A percentile compares a stretch with the other conserved stretches of the same genome.
Evolutionary conservation across 2,329 filamentous ascomycete genomes (phyloP).

Genomic region (Fusarium luffae): DNA sequence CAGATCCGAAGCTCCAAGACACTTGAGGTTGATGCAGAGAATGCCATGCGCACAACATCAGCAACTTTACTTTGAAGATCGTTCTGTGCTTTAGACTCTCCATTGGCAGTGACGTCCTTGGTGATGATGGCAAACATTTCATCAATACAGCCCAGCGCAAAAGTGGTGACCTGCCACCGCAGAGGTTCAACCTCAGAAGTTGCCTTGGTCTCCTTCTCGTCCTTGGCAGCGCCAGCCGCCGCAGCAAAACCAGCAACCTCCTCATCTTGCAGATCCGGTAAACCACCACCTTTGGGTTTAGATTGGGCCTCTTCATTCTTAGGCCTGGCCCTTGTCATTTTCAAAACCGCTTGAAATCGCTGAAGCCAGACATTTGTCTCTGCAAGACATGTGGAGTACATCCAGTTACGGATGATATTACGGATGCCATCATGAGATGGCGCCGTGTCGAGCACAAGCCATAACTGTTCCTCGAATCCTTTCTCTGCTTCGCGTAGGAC

Average conservation of each 20-base stretch:
- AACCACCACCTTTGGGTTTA: slow-evolving; percentile 59
- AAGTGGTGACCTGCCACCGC: slow-evolving; percentile 94
- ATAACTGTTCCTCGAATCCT: slow-evolving; percentile 89
- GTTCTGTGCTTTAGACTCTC: slow-evolving; percentile 79
- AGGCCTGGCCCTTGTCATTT: slow-evolving; percentile 80
- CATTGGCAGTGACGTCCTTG: slow-evolving; percentile 81
- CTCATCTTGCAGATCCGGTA: slow-evolving; percentile 90
- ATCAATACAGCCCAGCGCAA: slow-evolving; percentile 88
- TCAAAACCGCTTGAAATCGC: slow-evolving; percentile 87
- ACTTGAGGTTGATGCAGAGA: slow-evolving; percentile 94
- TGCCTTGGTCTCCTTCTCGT: slow-evolving; percentile 63
- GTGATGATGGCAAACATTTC: slow-evolving; percentile 83
- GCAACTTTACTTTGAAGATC: slow-evolving; percentile 86
- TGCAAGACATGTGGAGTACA: slow-evolving; percentile 85
- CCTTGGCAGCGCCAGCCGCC: slow-evolving; percentile 70
- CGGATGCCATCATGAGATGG: slow-evolving; percentile 83
- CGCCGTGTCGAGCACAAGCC: slow-evolving; percentile 84
- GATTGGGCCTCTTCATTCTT: slow-evolving; percentile 63
- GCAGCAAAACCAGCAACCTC: slow-evolving; percentile 95
- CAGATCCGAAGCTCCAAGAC: slow-evolving; percentile 90
- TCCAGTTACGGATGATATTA: slow-evolving; percentile 91
- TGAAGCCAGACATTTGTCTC: slow-evolving; percentile 89
- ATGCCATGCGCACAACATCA: slow-evolving; percentile 95
- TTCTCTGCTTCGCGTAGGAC: slow-evolving; percentile 80
- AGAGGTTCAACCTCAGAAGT: slow-evolving; percentile 82